Conservation (phyloP, 2,329 filamentous ascomycete genomes). For the Elsinoe australis region DNA sequence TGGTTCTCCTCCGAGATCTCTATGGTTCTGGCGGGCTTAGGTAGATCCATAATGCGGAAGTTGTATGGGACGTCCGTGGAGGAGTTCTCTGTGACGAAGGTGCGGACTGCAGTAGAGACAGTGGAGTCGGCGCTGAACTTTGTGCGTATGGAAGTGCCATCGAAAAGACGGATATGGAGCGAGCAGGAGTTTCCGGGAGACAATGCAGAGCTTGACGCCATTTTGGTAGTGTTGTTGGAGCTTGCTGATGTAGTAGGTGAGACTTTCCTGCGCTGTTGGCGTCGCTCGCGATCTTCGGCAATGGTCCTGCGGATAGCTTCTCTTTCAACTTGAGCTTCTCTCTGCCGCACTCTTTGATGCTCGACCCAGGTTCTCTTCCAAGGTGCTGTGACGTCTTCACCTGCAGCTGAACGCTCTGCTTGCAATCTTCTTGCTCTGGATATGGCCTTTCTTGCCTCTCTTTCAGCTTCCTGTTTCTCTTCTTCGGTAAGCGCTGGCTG, state of each 20-base stretch:
- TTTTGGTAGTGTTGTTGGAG: conserved; percentile 32
- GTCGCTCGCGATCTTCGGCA: conserved; percentile 65
- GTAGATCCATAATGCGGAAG: conserved; percentile 77
- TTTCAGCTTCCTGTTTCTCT: conserved; percentile 44
- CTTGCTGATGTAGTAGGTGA: conserved; percentile 34
- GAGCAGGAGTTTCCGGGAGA: conserved; percentile 20
- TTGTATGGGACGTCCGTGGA: conserved; percentile 54
- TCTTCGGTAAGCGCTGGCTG: conserved; percentile 34
- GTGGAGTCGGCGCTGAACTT: conserved; percentile 57
- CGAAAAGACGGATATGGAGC: conserved; percentile 73
- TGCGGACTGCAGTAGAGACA: conserved; percentile 59
- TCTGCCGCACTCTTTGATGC: conserved; percentile 53
- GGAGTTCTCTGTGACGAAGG: conserved; percentile 61
- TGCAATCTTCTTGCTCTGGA: conserved; percentile 35
- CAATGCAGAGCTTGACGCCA: conserved; percentile 9
- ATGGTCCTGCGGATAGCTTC: conserved; percentile 66
- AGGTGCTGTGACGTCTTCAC: conserved; percentile 22
- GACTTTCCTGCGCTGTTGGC: conserved; percentile 49
- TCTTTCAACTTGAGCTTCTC: conserved; percentile 60
- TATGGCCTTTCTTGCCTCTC: conserved; percentile 36
- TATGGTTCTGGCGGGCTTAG: conserved; percentile 66
- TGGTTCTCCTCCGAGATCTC: conserved; percentile 66
- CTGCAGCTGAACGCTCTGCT: conserved; percentile 28
- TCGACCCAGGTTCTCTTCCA: conserved; percentile 28
- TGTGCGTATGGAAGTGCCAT: conserved; percentile 69